Conservation (phyloP, 2,329 filamentous ascomycete genomes). For the Aspergillus persii region DNA sequence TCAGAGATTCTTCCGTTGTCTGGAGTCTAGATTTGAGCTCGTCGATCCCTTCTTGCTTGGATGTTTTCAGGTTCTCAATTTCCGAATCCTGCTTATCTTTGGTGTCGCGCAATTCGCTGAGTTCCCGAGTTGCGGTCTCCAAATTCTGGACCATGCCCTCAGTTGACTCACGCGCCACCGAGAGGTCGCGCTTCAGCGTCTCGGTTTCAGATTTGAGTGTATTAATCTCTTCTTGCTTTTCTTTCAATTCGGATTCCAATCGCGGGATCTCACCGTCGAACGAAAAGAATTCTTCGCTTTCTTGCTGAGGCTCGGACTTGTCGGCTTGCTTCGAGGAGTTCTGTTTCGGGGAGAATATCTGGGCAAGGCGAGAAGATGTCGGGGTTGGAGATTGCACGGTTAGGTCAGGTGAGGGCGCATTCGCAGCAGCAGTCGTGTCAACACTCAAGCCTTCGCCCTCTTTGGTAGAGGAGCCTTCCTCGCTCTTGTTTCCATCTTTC, state of each 20-base stretch:
- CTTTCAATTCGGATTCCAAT: conserved; percentile 70
- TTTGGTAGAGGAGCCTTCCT: conserved; percentile 29
- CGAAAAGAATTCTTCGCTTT: conserved; percentile 78
- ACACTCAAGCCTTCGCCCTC: conserved; percentile 12
- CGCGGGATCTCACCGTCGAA: conserved; percentile 84
- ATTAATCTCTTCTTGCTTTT: conserved; percentile 68
- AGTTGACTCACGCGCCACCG: conserved; percentile 68
- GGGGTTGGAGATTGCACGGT: conserved; percentile 30
- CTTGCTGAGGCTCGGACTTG: conserved; percentile 25
- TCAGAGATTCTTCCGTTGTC: conserved; percentile 30
- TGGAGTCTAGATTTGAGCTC: conserved; percentile 39
- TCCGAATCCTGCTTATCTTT: conserved; percentile 51
- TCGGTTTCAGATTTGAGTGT: conserved; percentile 68
- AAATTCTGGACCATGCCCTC: conserved; percentile 64
- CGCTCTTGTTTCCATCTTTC: conserved; percentile 33
- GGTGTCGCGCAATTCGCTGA: conserved; percentile 55
- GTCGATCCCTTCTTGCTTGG: conserved; percentile 43
- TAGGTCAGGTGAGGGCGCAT: conserved; percentile 10
- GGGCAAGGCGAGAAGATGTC: conserved; percentile 18
- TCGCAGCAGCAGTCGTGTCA: conserved; percentile 11
- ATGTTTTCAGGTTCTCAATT: conserved; percentile 44
- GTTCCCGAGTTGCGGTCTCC: conserved; percentile 65
- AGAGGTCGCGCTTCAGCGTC: conserved; percentile 67
- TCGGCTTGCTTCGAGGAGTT: conserved; percentile 5
- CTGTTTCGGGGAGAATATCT: conserved; percentile 2